phyloP scores from a whole-genome alignment of 352 stramenopile genomes.

The Phytophthora quininea region DNA sequence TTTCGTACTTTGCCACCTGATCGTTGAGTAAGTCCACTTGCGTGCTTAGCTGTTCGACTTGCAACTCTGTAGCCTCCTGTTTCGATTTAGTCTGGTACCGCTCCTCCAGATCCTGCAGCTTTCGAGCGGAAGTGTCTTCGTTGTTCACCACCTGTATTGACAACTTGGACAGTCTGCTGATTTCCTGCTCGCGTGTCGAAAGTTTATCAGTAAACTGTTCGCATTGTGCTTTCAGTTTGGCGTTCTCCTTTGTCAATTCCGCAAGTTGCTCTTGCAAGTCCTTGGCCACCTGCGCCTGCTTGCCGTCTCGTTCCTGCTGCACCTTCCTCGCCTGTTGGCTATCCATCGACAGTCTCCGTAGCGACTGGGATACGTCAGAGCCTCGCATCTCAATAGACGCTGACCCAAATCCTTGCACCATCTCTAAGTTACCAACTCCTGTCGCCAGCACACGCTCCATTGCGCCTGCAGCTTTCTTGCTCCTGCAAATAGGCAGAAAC shows the following conservation, averaged over 20 bases:
- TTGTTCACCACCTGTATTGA: slow-evolving; percentile 39
- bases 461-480: slow-evolving; percentile 74
- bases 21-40: slow-evolving; percentile 83
- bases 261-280: slow-evolving; percentile 56
- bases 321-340: slow-evolving; percentile 25
- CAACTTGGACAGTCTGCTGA: slow-evolving; percentile 62
- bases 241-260: slow-evolving; percentile 54
- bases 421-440: slow-evolving; percentile 26
- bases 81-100: slow-evolving; percentile 33
- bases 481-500: slow-evolving; percentile 42
- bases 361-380: slow-evolving; percentile 19
- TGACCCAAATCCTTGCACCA: slow-evolving; percentile 7
- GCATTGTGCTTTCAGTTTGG: slow-evolving; percentile 40
- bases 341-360: slow-evolving; percentile 29
- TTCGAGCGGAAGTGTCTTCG: slow-evolving; percentile 27
- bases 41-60: slow-evolving; percentile 69
- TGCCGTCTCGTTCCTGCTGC: slow-evolving; percentile 19
- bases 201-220: slow-evolving; percentile 61
- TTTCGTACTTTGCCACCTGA: slow-evolving; percentile 84
- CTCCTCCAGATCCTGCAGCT: slow-evolving; percentile 42
- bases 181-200: slow-evolving; percentile 71
- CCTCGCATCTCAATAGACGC: slow-evolving; percentile 43
- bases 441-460: slow-evolving; percentile 59
- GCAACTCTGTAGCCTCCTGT: slow-evolving; percentile 58
- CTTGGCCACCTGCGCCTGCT: slow-evolving; percentile 40